A percentile compares a stretch with the other conserved stretches of the same genome.
phyloP scores from a whole-genome alignment of 768 basidiomycete species.

The Russula brevipes region DNA sequence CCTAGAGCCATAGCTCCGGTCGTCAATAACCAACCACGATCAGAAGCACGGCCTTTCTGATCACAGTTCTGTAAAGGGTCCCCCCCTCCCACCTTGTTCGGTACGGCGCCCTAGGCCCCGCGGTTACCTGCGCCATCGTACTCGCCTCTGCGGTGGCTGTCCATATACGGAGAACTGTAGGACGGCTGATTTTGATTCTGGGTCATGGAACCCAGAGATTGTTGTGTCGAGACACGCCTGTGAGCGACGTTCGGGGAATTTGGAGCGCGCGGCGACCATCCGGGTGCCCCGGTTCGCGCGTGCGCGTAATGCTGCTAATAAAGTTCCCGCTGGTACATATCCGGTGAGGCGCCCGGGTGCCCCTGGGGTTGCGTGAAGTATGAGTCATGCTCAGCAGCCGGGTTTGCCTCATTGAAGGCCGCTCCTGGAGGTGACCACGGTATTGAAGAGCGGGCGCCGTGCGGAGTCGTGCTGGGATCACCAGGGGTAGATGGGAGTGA shows the following conservation, averaged over 20 bases:
- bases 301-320: slow-evolving; percentile 9
- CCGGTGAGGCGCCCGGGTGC: slow-evolving; percentile 6
- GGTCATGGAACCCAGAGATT: slow-evolving; percentile 2
- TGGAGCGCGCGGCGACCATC: slow-evolving; percentile 11
- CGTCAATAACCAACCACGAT: not conserved
- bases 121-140: not conserved
- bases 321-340: slow-evolving; percentile 2
- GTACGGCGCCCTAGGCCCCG: not conserved
- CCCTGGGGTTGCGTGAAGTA: slow-evolving; percentile 12
- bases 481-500: slow-evolving; percentile 11
- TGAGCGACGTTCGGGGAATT: slow-evolving; percentile 10
- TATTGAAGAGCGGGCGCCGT: not conserved
- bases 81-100: no score
- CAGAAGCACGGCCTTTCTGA: not conserved
- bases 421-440: slow-evolving; percentile 6
- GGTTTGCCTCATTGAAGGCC: not conserved
- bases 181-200: slow-evolving; percentile 5
- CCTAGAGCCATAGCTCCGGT: not conserved
- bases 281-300: slow-evolving; percentile 3
- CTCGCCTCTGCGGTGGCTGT: slow-evolving; percentile 7
- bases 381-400: not conserved
- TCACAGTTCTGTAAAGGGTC: not conserved
- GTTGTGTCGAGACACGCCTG: slow-evolving; percentile 9
- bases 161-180: slow-evolving; percentile 9
- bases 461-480: slow-evolving; percentile 6